These are phyloP conservation scores for Rhizopogon vesiculosus DNA, from an alignment of 768 basidiomycete genomes.

Conservation along the genomic window DNA sequence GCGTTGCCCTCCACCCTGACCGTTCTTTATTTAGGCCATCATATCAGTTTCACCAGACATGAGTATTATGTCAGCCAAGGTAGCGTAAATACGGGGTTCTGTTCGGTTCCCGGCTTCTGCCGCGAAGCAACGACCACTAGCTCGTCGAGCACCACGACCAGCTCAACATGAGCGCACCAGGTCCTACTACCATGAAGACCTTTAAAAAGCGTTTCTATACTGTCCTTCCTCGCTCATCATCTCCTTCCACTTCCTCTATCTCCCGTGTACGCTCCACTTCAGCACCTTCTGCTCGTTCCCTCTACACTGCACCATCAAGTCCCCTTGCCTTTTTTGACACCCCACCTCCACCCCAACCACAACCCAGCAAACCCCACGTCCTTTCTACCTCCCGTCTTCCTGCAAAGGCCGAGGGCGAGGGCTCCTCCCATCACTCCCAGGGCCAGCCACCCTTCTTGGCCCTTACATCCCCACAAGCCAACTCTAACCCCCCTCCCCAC, in stretches of 20 bases:
- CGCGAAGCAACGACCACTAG: neutral
- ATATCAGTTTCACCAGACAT: too few relatives aligned
- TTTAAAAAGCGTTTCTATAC: conserved; percentile 49
- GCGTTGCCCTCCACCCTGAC: too few relatives aligned
- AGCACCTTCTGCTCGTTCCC: conserved; percentile 32
- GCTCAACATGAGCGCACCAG: conserved; percentile 29
- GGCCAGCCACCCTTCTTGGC: conserved; percentile 35
- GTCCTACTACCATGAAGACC: conserved; percentile 38
- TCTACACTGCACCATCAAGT: conserved; percentile 33
- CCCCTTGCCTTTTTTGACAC: conserved; percentile 39
- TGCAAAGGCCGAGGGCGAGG: conserved; percentile 42
- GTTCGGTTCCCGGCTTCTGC: neutral
- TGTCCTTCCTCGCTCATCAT: conserved; percentile 32
- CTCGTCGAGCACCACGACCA: neutral
- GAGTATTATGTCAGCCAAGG: too few relatives aligned
- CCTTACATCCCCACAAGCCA: conserved; percentile 38
- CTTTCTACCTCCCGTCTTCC: conserved; percentile 39
- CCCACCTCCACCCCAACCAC: conserved; percentile 29
- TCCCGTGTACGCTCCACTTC: conserved; percentile 43
- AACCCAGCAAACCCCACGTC: conserved; percentile 33
- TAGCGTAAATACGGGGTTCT: neutral
- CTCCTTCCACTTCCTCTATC: conserved; percentile 25
- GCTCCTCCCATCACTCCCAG: conserved; percentile 32
- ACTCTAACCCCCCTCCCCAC: conserved; percentile 22
- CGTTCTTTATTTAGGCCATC: too few relatives aligned